A percentile compares a stretch with the other conserved stretches of the same genome.
These are phyloP conservation scores for Erythrophleum fordii DNA, from an alignment of 306 rosid species.

Conservation along the genomic window DNA sequence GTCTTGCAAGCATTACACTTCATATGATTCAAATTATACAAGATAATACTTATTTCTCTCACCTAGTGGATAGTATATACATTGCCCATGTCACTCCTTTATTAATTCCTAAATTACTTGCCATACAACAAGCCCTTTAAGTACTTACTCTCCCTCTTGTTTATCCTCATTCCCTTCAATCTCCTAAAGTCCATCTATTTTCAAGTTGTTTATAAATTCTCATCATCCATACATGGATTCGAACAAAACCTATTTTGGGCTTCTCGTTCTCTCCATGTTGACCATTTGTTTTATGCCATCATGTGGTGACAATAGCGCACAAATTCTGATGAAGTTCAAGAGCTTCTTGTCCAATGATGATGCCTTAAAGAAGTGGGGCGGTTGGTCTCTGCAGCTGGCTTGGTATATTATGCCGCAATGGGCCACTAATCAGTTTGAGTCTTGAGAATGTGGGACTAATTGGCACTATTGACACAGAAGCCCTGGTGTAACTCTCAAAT, in stretches of 20 bases:
- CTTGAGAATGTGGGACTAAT: no score
- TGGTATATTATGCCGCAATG: conserved; percentile 53
- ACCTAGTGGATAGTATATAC: no score
- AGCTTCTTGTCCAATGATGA: conserved; percentile 41
- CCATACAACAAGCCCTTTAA: no score
- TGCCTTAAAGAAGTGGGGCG: conserved; percentile 41
- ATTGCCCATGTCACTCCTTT: no score
- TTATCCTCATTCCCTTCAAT: no score
- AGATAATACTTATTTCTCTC: no score
- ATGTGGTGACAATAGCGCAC: conserved; percentile 31
- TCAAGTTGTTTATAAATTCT: not conserved
- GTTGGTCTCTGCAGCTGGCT: conserved; percentile 55
- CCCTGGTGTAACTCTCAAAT: conserved; percentile 9
- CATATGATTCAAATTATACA: no score
- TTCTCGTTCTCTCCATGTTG: conserved; percentile 8
- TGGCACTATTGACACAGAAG: no score
- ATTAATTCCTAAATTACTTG: no score
- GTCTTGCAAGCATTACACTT: no score
- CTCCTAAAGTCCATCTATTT: not conserved
- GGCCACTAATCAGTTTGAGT: conserved; percentile 32
- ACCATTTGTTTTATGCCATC: conserved; percentile 27
- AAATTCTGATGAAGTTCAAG: conserved; percentile 55
- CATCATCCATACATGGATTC: conserved; percentile 39
- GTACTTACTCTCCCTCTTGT: no score
- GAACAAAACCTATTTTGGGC: conserved; percentile 7